Evolutionary conservation across 768 basidiomycete species (phyloP).

Genomic region (Gloeostereum incarnatum): DNA sequence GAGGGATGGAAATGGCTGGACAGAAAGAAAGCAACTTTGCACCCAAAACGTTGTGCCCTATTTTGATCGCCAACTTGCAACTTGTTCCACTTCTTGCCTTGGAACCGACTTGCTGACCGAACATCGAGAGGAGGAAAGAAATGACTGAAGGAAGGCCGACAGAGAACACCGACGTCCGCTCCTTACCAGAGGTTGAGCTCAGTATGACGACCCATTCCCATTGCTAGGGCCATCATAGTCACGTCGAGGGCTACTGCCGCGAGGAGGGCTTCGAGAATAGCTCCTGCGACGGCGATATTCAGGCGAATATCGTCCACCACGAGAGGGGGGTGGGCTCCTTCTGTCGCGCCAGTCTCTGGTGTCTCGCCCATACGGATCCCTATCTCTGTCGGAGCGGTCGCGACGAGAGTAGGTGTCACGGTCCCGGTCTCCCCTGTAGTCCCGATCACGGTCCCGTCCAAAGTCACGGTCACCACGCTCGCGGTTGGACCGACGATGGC

Average conservation of each 20-base stretch:
- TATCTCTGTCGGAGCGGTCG: constrained; percentile 40
- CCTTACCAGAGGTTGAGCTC: too few relatives aligned
- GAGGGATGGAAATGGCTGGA: too few relatives aligned
- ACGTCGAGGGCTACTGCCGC: constrained; percentile 49
- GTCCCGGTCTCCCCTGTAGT: constrained; percentile 24
- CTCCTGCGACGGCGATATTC: constrained; percentile 69
- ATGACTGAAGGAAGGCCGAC: constrained; percentile 55
- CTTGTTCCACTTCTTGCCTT: constrained; percentile 33
- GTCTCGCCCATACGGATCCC: constrained; percentile 64
- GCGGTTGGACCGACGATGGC: constrained; percentile 55
- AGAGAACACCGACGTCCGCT: too few relatives aligned
- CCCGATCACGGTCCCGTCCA: constrained; percentile 25
- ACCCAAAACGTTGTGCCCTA: too few relatives aligned
- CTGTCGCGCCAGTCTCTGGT: constrained; percentile 73
- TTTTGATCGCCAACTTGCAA: constrained; percentile 34
- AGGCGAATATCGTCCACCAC: constrained; percentile 65
- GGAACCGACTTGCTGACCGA: constrained; percentile 7
- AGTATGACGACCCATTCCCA: too few relatives aligned
- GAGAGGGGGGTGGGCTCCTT: constrained; percentile 59
- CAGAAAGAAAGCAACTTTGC: too few relatives aligned
- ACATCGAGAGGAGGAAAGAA: constrained; percentile 11
- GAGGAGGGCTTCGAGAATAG: constrained; percentile 73
- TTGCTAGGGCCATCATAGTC: constrained; percentile 38
- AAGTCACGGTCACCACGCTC: constrained; percentile 25
- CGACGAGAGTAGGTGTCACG: constrained; percentile 28